Base-by-base conservation (phyloP, 495 filamentous ascomycete species). In the Astrothelium subdiscretum region DNA sequence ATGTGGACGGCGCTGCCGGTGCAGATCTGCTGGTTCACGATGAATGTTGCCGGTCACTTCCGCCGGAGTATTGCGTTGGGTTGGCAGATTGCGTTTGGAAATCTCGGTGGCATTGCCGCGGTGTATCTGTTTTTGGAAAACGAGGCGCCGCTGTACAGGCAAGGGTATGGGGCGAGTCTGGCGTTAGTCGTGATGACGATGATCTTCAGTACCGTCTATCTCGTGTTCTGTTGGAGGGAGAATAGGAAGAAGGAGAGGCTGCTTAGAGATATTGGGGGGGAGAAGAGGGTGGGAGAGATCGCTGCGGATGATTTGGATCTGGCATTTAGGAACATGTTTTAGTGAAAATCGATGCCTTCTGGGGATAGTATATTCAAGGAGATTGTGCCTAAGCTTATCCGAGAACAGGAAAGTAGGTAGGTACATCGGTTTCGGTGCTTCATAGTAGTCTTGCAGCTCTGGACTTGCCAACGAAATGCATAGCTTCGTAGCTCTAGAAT, bases 111-210 rank as follows among this genome's bases (percentile, higher is more conserved):
- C 4, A 75, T 78, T 51, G 69, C 78, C 11, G 70, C 75, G 6
- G 66, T 67, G 0, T 75, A 75, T 58, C 62, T 71, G 5, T 78
- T 78, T 61, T 57, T 76, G 22, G 57, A 63, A 0, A 59, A 42
- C 13, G 72, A 79, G 54, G 70, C 64, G 3, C 77, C 77, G 1
- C 26, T 11, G 8, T 79, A 78, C 62, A 61, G 26, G 0, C 68
- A 62, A 1, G 76, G 77, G 0, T 79, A 78, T 59, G 69, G 68
- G 0, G 59, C 69, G 0, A 69, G 68, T 61, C 35, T 74, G 24
- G 83, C 67, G 0, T 72, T 85, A 68, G 66, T 79, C 3, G 81
- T 78, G 77, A 57, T 84, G 10, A 79, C 76, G 60, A 82, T 66
- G 0, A 32, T 72, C 13, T 35, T 76, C 42, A 68, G 67, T 61